Percentiles rank a stretch among this genome's conserved stretches.
Evolutionary conservation across 495 filamentous ascomycete genomes (phyloP).

Genomic region (Hypoxylon cercidicola): DNA sequence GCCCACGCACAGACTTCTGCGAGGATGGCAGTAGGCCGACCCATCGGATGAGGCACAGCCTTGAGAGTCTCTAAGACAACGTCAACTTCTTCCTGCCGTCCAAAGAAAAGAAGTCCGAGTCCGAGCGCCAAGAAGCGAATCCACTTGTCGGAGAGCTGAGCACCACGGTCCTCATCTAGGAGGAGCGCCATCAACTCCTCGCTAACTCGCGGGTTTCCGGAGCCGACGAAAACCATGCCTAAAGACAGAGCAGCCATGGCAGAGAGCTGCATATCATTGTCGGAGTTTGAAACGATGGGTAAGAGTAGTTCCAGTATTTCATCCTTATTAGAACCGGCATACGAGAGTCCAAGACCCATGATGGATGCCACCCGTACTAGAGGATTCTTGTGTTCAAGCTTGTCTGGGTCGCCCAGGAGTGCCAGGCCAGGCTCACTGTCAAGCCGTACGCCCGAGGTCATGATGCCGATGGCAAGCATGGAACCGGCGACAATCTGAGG

Average conservation of each 20-base stretch:
- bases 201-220: slow-evolving; percentile 85
- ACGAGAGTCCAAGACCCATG: slow-evolving; percentile 94
- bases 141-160: slow-evolving; percentile 96
- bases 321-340: slow-evolving; percentile 90
- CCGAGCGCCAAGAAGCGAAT: slow-evolving; percentile 95
- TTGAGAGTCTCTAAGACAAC: slow-evolving; percentile 94
- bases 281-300: slow-evolving; percentile 84
- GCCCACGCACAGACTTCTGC: slow-evolving; percentile 98
- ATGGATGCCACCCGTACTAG: slow-evolving; percentile 82
- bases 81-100: slow-evolving; percentile 96
- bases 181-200: slow-evolving; percentile 90
- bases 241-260: slow-evolving; percentile 95
- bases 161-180: slow-evolving; percentile 86
- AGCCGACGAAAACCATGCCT: slow-evolving; percentile 92
- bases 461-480: slow-evolving; percentile 87
- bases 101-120: slow-evolving; percentile 93
- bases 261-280: slow-evolving; percentile 90
- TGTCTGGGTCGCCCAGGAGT: slow-evolving; percentile 80
- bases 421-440: slow-evolving; percentile 90
- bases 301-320: slow-evolving; percentile 82
- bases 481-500: slow-evolving; percentile 90
- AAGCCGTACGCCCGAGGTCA: slow-evolving; percentile 88
- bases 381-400: slow-evolving; percentile 77
- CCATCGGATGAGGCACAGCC: slow-evolving; percentile 94
- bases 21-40: slow-evolving; percentile 86